Evolutionary conservation across 176 grass and related monocot genomes (phyloP).

Genomic region (Alloteropsis semialata): DNA sequence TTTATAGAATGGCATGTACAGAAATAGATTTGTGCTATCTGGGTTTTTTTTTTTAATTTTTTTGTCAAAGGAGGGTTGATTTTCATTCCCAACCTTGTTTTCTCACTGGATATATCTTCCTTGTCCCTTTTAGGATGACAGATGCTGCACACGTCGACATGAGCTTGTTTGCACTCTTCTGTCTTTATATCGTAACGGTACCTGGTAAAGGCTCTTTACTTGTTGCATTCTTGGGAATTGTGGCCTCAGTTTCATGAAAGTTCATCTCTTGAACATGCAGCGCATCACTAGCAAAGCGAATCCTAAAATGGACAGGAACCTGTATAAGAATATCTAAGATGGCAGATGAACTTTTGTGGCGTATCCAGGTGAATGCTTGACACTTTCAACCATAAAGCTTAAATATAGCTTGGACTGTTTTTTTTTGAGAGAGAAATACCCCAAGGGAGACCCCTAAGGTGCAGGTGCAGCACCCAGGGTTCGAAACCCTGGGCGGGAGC

Average conservation of each 20-base stretch:
- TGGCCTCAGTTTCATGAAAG: conserved; percentile 10
- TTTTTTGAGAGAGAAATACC: no score
- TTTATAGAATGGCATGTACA: not conserved
- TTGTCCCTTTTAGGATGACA: conserved; percentile 50
- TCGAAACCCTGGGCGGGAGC: no score
- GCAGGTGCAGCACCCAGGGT: no score
- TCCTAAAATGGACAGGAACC: conserved; percentile 58
- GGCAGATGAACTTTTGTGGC: conserved; percentile 77
- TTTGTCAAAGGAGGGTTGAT: not conserved
- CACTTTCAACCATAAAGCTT: conserved; percentile 13
- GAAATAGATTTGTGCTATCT: not conserved
- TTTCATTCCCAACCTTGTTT: conserved; percentile 15
- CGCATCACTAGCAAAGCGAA: conserved; percentile 48
- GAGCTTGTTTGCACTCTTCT: conserved; percentile 65
- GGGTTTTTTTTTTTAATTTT: not conserved
- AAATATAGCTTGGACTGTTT: conserved; percentile 17
- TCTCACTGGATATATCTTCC: conserved; percentile 24
- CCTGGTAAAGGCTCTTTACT: conserved; percentile 53
- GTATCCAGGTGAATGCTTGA: conserved; percentile 60
- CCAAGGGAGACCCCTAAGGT: no score
- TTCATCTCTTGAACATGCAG: conserved; percentile 49
- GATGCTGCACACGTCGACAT: conserved; percentile 45
- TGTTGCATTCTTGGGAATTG: conserved; percentile 36
- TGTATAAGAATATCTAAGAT: conserved; percentile 62
- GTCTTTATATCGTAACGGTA: conserved; percentile 54